Conservation (phyloP, 2,329 filamentous ascomycete species). For the Chaetomium strumarium region DNA sequence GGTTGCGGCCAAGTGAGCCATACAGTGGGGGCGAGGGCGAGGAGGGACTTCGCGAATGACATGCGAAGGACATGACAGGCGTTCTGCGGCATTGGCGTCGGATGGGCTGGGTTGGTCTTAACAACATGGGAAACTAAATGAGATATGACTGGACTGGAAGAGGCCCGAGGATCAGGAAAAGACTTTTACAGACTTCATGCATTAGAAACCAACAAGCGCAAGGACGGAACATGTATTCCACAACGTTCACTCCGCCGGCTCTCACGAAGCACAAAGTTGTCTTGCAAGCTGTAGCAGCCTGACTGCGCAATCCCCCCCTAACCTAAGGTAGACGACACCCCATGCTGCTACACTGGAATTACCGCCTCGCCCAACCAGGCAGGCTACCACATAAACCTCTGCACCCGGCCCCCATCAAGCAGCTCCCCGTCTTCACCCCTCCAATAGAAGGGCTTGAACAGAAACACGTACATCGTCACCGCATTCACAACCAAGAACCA, state of each 20-base stretch:
- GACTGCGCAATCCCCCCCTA: background rate
- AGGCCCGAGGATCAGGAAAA: background rate
- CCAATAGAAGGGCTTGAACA: slow-evolving; percentile 65
- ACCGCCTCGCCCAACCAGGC: no score
- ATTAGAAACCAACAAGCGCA: background rate
- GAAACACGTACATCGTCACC: slow-evolving; percentile 64
- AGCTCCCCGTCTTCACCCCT: slow-evolving; percentile 43
- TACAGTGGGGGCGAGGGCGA: background rate
- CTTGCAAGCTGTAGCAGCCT: no score
- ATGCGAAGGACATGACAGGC: background rate
- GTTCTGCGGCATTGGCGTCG: background rate
- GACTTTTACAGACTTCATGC: background rate
- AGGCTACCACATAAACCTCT: slow-evolving; percentile 77
- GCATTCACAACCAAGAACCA: slow-evolving; percentile 65
- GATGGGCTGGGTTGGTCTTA: background rate
- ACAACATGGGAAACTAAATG: background rate
- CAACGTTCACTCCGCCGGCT: background rate
- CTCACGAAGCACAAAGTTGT: background rate
- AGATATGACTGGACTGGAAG: background rate
- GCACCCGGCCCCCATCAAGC: slow-evolving; percentile 51
- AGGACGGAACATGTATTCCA: background rate
- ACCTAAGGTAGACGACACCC: background rate
- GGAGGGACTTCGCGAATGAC: background rate
- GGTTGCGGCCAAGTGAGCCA: background rate
- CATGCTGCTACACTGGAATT: no score